phyloP scores from a whole-genome alignment of 768 basidiomycete genomes.

The Pleurotus djamor region DNA sequence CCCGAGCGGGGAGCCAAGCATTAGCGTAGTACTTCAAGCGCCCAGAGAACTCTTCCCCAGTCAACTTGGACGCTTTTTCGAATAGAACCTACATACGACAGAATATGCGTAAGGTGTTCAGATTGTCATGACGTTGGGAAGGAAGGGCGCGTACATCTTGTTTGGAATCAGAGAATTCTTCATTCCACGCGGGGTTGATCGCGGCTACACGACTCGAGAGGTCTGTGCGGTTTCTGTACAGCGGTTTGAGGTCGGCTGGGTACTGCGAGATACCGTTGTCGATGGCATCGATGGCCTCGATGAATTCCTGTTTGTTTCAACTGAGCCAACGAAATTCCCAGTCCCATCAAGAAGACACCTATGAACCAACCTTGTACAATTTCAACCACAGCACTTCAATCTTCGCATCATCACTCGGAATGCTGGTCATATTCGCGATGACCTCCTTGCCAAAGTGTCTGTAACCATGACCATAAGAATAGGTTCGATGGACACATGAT shows the following conservation, averaged over 20 bases:
- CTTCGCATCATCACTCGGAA: conserved; percentile 54
- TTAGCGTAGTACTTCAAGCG: conserved; percentile 81
- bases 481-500: not conserved
- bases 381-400: conserved; percentile 83
- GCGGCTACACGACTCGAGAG: conserved; percentile 78
- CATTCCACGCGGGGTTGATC: conserved; percentile 94
- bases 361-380: conserved; percentile 67
- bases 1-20: conserved; percentile 91
- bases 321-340: not conserved
- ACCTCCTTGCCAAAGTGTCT: conserved; percentile 92
- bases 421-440: conserved; percentile 58
- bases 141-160: conserved; percentile 55
- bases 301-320: conserved; percentile 62
- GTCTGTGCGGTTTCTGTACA: conserved; percentile 80
- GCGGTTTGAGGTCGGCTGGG: conserved; percentile 57
- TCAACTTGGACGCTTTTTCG: conserved; percentile 71
- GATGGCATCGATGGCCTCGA: conserved; percentile 92
- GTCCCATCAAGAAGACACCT: not conserved
- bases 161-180: conserved; percentile 55
- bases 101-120: too few relatives aligned
- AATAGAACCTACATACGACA: conserved; percentile 66
- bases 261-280: conserved; percentile 95
- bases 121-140: not conserved
- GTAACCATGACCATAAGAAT: not conserved
- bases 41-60: conserved; percentile 82